Conservation (phyloP, 2,329 filamentous ascomycete genomes). For the Apiospora saccharicola region DNA sequence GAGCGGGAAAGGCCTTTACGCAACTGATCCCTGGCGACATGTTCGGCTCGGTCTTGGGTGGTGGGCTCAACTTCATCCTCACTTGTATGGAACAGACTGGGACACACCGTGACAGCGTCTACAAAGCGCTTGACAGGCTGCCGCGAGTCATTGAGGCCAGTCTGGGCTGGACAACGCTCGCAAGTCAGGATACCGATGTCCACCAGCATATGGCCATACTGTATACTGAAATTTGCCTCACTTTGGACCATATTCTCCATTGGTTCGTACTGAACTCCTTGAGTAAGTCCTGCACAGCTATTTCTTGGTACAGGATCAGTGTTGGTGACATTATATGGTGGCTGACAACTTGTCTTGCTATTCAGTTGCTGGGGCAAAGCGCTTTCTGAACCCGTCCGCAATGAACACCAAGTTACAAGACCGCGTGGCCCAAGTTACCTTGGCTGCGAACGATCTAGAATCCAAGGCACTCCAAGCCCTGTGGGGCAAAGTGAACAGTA, state of each 20-base stretch:
- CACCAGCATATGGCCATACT: constrained; percentile 28
- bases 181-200: constrained; percentile 24
- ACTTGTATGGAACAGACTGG: constrained; percentile 26
- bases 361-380: background rate
- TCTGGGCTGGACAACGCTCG: constrained; percentile 16
- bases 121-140: constrained; percentile 29
- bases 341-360: background rate
- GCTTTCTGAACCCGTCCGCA: background rate
- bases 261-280: constrained; percentile 29
- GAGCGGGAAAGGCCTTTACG: constrained; percentile 24
- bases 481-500: background rate
- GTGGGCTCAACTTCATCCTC: constrained; percentile 29
- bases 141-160: constrained; percentile 28
- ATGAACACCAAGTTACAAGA: background rate
- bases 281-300: constrained; percentile 4
- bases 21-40: constrained; percentile 28
- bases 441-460: background rate
- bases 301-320: no score
- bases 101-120: constrained; percentile 28
- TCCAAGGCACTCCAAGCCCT: background rate
- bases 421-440: background rate
- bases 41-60: constrained; percentile 28
- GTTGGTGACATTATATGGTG: no score
- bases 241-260: constrained; percentile 27
- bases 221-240: constrained; percentile 25